phyloP scores from a whole-genome alignment of 106 monocot genomes.

The Acorus calamus region DNA sequence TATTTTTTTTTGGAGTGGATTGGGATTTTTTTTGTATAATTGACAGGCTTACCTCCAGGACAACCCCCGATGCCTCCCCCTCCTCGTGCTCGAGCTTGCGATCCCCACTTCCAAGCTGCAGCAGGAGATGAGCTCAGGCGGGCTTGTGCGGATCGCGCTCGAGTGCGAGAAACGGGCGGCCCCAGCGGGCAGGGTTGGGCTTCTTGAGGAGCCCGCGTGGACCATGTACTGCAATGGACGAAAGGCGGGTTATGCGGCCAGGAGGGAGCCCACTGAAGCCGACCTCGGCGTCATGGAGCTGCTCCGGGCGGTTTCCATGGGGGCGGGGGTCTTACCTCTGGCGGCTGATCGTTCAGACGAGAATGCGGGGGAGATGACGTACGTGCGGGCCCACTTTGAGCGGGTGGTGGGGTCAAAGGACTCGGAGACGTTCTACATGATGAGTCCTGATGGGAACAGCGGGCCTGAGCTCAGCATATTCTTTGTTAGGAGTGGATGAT shows the following conservation, averaged over 20 bases:
- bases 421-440: conserved; percentile 96
- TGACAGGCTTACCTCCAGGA: conserved; percentile 18
- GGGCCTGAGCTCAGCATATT: conserved; percentile 86
- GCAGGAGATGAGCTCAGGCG: conserved; percentile 66
- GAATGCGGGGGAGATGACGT: conserved; percentile 72
- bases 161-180: conserved; percentile 80
- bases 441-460: conserved; percentile 64
- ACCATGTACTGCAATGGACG: conserved; percentile 60
- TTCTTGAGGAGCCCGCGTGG: conserved; percentile 86
- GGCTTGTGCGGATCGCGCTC: conserved; percentile 64
- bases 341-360: conserved; percentile 22
- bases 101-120: conserved; percentile 63
- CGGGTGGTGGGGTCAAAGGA: conserved; percentile 68
- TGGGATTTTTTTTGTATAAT: too few species aligned
- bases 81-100: conserved; percentile 57
- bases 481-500: conserved; percentile 54
- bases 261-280: conserved; percentile 47
- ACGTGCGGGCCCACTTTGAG: conserved; percentile 79
- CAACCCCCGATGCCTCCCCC: conserved; percentile 45
- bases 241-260: conserved; percentile 47
- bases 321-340: conserved; percentile 70
- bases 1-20: too few species aligned
- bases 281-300: conserved; percentile 74
- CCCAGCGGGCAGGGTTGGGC: conserved; percentile 25
- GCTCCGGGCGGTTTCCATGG: conserved; percentile 79